Conservation (phyloP, 768 basidiomycete species). For the Amanita fuliginea region DNA sequence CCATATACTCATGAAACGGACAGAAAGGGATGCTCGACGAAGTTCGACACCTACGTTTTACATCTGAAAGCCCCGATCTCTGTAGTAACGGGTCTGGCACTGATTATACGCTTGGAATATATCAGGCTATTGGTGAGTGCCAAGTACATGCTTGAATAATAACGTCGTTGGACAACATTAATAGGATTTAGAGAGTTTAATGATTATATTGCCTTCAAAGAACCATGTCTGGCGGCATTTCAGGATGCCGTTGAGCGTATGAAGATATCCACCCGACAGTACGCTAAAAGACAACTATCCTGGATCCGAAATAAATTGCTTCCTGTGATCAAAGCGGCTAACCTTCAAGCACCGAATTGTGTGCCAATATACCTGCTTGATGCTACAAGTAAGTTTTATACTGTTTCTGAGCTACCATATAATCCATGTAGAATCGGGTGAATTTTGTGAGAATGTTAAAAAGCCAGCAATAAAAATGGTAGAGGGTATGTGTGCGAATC, state of each 20-base stretch:
- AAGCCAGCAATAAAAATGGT: conserved; percentile 37
- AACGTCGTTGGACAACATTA: conserved; percentile 7
- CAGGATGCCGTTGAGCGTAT: conserved; percentile 57
- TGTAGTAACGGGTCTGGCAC: conserved; percentile 7
- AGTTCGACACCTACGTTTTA: conserved; percentile 39
- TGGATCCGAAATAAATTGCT: conserved; percentile 91
- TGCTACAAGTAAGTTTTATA: conserved; percentile 41
- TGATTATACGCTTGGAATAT: conserved; percentile 81
- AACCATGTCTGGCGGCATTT: conserved; percentile 29
- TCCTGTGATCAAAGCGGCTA: conserved; percentile 50
- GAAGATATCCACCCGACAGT: conserved; percentile 82
- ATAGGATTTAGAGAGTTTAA: conserved; percentile 91
- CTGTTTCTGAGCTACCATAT: conserved; percentile 1
- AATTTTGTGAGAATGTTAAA: conserved; percentile 42
- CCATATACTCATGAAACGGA: conserved; percentile 2
- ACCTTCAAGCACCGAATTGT: conserved; percentile 18
- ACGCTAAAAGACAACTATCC: conserved; percentile 82
- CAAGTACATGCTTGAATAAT: not conserved
- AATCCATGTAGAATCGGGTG: conserved; percentile 31
- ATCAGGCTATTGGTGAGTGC: conserved; percentile 78
- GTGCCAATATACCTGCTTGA: conserved; percentile 47
- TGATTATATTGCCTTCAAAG: conserved; percentile 40
- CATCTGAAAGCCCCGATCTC: not conserved
- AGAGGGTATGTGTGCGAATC: conserved; percentile 25
- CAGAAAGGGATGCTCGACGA: conserved; percentile 78